Evolutionary conservation across 805 yeast genomes (phyloP).

Genomic region (Yarrowia keelungensis): DNA sequence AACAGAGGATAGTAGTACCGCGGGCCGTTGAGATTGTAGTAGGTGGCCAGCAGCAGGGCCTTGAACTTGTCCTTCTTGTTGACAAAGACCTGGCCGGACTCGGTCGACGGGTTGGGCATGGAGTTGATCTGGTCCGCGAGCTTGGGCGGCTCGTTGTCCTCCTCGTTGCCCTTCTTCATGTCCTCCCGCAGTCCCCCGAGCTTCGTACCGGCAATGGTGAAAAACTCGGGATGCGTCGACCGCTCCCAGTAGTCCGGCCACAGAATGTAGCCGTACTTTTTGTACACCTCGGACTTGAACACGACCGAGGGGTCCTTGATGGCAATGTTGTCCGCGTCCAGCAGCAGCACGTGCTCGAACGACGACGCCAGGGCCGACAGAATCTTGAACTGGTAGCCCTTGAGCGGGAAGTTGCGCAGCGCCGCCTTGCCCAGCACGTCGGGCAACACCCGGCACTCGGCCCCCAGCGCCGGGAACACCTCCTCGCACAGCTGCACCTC

Average conservation of each 20-base stretch:
- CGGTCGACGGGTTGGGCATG: slow-evolving; percentile 72
- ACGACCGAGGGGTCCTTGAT: slow-evolving; percentile 66
- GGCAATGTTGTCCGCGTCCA: slow-evolving; percentile 82
- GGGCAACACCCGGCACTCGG: slow-evolving; percentile 69
- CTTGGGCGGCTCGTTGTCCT: slow-evolving; percentile 39
- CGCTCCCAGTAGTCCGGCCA: slow-evolving; percentile 95
- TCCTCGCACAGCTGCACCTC: slow-evolving; percentile 73
- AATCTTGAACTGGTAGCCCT: slow-evolving; percentile 73
- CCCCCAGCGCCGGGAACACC: slow-evolving; percentile 67
- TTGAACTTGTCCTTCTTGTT: slow-evolving; percentile 64
- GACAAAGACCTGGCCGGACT: slow-evolving; percentile 70
- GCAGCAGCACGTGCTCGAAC: slow-evolving; percentile 71
- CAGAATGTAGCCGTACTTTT: slow-evolving; percentile 58
- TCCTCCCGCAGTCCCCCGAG: slow-evolving; percentile 54
- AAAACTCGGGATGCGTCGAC: slow-evolving; percentile 75
- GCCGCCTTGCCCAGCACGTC: slow-evolving; percentile 66
- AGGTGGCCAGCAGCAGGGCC: slow-evolving; percentile 64
- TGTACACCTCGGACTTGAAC: slow-evolving; percentile 65
- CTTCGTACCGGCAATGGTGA: slow-evolving; percentile 67
- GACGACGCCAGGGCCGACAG: slow-evolving; percentile 74
- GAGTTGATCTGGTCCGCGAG: slow-evolving; percentile 72
- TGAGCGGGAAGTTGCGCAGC: slow-evolving; percentile 57
- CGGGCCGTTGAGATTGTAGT: slow-evolving; percentile 72
- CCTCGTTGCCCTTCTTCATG: slow-evolving; percentile 45
- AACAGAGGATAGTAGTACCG: slow-evolving; percentile 64